Evolutionary conservation across 345 rosid species (phyloP), one percentile per base, ranked within the genome.

Genomic region (Orychophragmus violaceus): DNA sequence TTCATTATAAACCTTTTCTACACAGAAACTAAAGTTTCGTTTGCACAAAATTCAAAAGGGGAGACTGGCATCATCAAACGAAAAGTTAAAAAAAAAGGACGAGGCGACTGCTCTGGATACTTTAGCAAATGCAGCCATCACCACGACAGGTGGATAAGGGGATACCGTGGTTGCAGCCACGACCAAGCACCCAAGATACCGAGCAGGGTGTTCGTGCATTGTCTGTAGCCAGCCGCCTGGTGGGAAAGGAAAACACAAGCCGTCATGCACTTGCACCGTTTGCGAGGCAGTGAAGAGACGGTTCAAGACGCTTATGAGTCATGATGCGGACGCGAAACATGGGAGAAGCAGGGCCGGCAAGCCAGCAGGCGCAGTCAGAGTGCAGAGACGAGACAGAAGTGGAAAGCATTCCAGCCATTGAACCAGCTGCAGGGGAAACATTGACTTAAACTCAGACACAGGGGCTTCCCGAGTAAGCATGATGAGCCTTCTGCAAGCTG

Each of bases 171-270:
- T 87, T 52, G 97, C 99, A 28, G 74, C 96, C 44, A 94, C 99
- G 39, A 94, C 99, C 37, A 94, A 80, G 75, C 99, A 94, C 77
- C 98, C 98, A 1, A 81, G 98, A 78, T 96, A 93, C 66, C 82
- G 96, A 4, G 94, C 97, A 12, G 98, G 97, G 51, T 93, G 98
- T 80, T 88, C 98, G 17, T 93, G 98, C 78, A 93, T 90, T 9
- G 97, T 93, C 50, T 93, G 98, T 77, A 93, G 89, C 78, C 98
- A 93, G 69, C 98, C 98, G 8, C 98, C 97, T 0, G 90, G 97
- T 35, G 98, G 97, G 35, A 90, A 93, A 69, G 98, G 98, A 32
- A 93, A 93, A 83, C 98, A 93, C 86, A 86, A 87, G 75, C 94
- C 94, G 0, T 75, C 94, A n/a, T 93, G 98, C 81, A 88, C 85